Evolutionary conservation across 2,329 filamentous ascomycete species (phyloP), one percentile per base, ranked within the genome.

Genomic region (Neoascochyta sp.): DNA sequence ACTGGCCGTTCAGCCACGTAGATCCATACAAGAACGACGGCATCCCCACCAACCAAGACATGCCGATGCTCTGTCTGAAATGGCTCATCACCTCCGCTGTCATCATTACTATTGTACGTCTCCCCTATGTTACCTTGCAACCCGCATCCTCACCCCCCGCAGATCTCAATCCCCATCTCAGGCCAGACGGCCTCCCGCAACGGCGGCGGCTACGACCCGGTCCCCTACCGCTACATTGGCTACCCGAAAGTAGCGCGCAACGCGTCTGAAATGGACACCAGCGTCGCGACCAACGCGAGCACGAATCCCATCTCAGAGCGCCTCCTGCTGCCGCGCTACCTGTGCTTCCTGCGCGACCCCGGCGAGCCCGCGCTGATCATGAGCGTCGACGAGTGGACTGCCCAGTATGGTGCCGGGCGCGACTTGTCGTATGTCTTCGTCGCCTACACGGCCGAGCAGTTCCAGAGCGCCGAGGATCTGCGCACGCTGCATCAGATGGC

Each of bases 391-490:
- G 50, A 56, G 6, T 55, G 47, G 43, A 47, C 53, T 19, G 29
- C 39, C 1, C 41, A 55, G 16, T 41, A 53, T 21, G 39, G 41
- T 24, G 32, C 41, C 14, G 45, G 45, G 9, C 38, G 35, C 5
- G 28, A 50, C 10, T 39, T 61, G 4, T 52, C 43, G 1, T 68
- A 67, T 22, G 42, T 69, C 4, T 65, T 70, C 28, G 45, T 69
- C 9, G 63, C 61, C 0, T 70, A 68, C 34, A 68, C 66, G 0
- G 50, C 56, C 5, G 50, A 57, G 24, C 66, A 70, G 24, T 69
- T 69, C 17, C 41, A 46, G 4, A 50, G 35, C 2, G 24, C 31
- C 7, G 44, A 61, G 1, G 50, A 47, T 1, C 45, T 67, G 0
- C 34, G 45, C 7, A 47, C 34, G 0, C 40, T 69, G 2, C 53